These are phyloP conservation scores for Aegilops bicornis DNA, from an alignment of 176 grass and related monocot genomes.

Conservation along the genomic window DNA sequence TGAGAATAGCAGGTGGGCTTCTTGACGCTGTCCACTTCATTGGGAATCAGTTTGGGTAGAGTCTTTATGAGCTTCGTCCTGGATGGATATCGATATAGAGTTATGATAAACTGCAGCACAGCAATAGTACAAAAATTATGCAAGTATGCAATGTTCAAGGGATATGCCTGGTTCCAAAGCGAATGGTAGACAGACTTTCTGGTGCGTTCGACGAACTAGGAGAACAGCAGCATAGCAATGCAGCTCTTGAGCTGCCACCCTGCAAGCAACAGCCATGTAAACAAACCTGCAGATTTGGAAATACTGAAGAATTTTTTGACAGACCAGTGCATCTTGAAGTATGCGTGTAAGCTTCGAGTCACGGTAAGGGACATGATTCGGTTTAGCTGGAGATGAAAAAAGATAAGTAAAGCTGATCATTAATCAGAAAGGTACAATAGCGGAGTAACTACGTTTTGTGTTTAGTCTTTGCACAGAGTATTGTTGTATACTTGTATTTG, in stretches of 20 bases:
- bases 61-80: conserved; percentile 78
- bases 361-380: conserved; percentile 76
- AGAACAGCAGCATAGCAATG: conserved; percentile 90
- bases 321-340: conserved; percentile 92
- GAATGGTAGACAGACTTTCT: conserved; percentile 81
- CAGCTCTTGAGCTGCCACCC: conserved; percentile 87
- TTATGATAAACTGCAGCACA: background rate
- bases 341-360: conserved; percentile 93
- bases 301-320: conserved; percentile 28
- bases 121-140: background rate
- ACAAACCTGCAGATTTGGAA: background rate
- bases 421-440: background rate
- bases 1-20: conserved; percentile 31
- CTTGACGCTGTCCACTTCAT: conserved; percentile 32
- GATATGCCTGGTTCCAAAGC: conserved; percentile 82
- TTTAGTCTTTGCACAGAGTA: background rate
- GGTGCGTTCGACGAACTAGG: conserved; percentile 68
- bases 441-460: background rate
- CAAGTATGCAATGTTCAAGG: background rate
- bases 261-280: conserved; percentile 32
- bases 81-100: conserved; percentile 22
- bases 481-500: conserved; percentile 24
- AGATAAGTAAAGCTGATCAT: conserved; percentile 9
- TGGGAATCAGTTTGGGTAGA: conserved; percentile 26
- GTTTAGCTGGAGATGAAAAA: conserved; percentile 63